Conservation (phyloP, 2,329 filamentous ascomycete species). For the Graphilbum ipis-grandicollis region DNA sequence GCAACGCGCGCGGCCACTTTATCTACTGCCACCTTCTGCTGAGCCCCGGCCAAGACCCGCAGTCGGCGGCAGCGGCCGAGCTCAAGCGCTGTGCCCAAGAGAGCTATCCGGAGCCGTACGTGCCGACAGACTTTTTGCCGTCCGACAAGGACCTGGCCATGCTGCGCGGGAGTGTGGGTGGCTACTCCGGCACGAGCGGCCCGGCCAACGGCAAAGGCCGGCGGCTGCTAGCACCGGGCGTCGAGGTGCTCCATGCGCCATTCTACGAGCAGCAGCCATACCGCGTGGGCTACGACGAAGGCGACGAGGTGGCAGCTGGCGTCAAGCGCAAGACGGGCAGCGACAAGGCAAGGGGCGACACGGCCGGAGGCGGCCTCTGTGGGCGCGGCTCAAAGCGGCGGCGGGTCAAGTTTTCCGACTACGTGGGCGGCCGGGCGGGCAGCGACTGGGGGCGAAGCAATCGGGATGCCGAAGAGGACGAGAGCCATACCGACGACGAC, state of each 20-base stretch:
- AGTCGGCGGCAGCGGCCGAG: conserved; percentile 17
- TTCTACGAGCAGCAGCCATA: conserved; percentile 21
- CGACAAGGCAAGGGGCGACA: neutral
- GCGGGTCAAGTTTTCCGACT: conserved; percentile 3
- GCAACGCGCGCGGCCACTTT: conserved; percentile 21
- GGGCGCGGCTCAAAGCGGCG: neutral
- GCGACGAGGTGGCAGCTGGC: neutral
- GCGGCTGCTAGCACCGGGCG: conserved; percentile 20
- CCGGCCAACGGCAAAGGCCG: conserved; percentile 8
- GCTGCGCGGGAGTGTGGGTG: conserved; percentile 7
- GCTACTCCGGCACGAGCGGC: conserved; percentile 7
- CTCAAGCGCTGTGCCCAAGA: conserved; percentile 30
- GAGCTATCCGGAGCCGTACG: conserved; percentile 25
- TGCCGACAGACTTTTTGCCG: conserved; percentile 21
- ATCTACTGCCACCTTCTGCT: conserved; percentile 27
- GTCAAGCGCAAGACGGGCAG: neutral
- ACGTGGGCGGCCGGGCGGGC: conserved; percentile 5
- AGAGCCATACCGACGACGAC: neutral
- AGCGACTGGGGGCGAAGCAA: neutral
- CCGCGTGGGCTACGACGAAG: neutral
- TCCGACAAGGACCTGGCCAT: conserved; percentile 17
- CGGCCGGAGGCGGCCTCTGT: too few species aligned
- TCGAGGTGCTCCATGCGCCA: conserved; percentile 32
- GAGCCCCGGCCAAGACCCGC: conserved; percentile 12
- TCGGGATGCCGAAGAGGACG: neutral